These are phyloP conservation scores for Tricholoma matsutake DNA, from an alignment of 768 basidiomycete genomes.

Conservation along the genomic window DNA sequence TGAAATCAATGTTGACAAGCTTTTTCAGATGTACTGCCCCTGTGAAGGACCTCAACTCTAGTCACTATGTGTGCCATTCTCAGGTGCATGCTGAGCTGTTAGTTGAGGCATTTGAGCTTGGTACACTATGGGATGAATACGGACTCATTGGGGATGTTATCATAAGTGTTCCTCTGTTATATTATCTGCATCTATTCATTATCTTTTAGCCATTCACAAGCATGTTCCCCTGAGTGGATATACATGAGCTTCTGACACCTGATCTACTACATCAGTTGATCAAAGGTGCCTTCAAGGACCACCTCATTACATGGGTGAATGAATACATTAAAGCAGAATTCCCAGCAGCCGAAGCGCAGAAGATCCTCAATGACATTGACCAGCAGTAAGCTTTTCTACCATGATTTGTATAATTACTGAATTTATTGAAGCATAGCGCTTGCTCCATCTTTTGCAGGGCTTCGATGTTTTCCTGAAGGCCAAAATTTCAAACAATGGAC, in stretches of 20 bases:
- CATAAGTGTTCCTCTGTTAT: background rate
- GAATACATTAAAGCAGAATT: too few species aligned
- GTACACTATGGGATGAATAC: background rate
- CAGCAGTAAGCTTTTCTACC: too few species aligned
- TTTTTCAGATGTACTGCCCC: background rate
- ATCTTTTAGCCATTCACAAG: slow-evolving; percentile 3
- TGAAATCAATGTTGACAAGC: background rate
- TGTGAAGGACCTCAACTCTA: background rate
- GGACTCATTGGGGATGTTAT: background rate
- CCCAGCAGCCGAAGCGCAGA: too few species aligned
- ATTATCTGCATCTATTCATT: background rate
- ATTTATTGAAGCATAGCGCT: too few species aligned
- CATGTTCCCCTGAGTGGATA: background rate
- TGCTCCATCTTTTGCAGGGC: too few species aligned
- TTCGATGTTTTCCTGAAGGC: too few species aligned
- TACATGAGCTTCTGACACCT: background rate
- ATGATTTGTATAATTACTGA: too few species aligned
- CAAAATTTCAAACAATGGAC: too few species aligned
- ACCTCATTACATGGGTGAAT: too few species aligned
- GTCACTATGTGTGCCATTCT: background rate
- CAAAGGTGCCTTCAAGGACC: too few species aligned
- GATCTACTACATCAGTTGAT: too few species aligned
- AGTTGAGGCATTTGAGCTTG: background rate
- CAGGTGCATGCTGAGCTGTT: background rate
- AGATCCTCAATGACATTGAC: too few species aligned